Evolutionary conservation across 129 eudicot genomes (phyloP), one percentile per base, ranked within the genome.

Genomic region (Gnaphalium uliginosum): DNA sequence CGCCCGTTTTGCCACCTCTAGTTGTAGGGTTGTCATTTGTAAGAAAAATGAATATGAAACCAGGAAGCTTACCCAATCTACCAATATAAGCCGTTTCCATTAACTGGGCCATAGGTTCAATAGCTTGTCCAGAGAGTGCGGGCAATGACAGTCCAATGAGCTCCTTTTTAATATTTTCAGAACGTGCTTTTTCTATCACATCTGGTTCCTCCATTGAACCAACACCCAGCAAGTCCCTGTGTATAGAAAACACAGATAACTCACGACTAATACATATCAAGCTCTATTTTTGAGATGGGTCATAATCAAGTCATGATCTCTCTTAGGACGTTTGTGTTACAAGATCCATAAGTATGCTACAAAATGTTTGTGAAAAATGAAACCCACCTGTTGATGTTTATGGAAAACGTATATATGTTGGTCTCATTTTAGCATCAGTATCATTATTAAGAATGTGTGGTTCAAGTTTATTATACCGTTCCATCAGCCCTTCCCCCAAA

Each of bases 21-120:
- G n/a, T n/a, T n/a, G n/a, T n/a, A n/a, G n/a, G n/a, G n/a, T n/a
- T n/a, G n/a, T n/a, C n/a, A n/a, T n/a, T n/a, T n/a, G n/a, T n/a
- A n/a, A n/a, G n/a, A n/a, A n/a, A n/a, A n/a, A n/a, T n/a, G 21
- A 61, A 51, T 6, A 10, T 46, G 37, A 18, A 46, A 39, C 8
- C 60, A 14, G 9, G 73, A 8, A 30, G 46, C 74, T 84, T 85
- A 95, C 99, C 99, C 67, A 95, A 71, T 80, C 90, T 85, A 70
- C 99, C 99, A 83, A 91, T 91, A 83, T 80, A 95, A 73, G 96
- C 97, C 22, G 99, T 95, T 89, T 95, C 97, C 99, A 91, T 89
- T 53, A 95, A 80, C 73, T 89, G 94, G 43, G 90, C 85, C 74
- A 95, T 37, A 9, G 99, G 99, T 22, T 95, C 99, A 80, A 95